Evolutionary conservation across 768 basidiomycete genomes (phyloP).

Genomic region (Mycena capillaripes): DNA sequence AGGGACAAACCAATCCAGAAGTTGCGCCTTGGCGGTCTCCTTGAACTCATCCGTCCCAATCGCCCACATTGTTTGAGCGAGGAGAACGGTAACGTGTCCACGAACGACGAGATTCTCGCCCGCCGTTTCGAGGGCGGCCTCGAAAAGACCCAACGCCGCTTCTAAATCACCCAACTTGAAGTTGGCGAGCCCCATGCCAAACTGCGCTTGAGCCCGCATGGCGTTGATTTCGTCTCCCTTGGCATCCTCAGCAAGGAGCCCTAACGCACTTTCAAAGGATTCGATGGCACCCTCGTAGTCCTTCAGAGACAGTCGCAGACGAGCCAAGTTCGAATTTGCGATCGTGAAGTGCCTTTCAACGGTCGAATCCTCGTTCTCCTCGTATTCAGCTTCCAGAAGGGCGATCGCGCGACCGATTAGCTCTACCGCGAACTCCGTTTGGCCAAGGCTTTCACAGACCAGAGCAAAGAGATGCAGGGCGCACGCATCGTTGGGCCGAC

Average conservation of each 20-base stretch:
- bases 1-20: conserved; percentile 83
- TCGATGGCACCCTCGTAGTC: conserved; percentile 74
- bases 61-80: conserved; percentile 91
- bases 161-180: conserved; percentile 76
- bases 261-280: conserved; percentile 80
- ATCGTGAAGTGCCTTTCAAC: conserved; percentile 86
- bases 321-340: conserved; percentile 86
- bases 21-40: conserved; percentile 81
- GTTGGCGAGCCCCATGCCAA: conserved; percentile 81
- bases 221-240: conserved; percentile 50
- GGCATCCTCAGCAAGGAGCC: conserved; percentile 70
- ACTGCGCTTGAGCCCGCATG: conserved; percentile 72
- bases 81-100: conserved; percentile 81
- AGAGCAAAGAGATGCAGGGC: conserved; percentile 89
- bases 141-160: conserved; percentile 75
- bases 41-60: conserved; percentile 80
- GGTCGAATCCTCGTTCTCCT: conserved; percentile 83
- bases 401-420: conserved; percentile 73
- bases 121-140: conserved; percentile 72
- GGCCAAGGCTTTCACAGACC: conserved; percentile 87
- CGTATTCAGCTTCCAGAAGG: conserved; percentile 90
- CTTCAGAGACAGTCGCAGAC: conserved; percentile 73
- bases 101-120: conserved; percentile 62
- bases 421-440: conserved; percentile 69
- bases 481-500: conserved; percentile 75